These are phyloP conservation scores for Apostasia shenzhenica DNA, from an alignment of 106 monocot species.

Conservation along the genomic window DNA sequence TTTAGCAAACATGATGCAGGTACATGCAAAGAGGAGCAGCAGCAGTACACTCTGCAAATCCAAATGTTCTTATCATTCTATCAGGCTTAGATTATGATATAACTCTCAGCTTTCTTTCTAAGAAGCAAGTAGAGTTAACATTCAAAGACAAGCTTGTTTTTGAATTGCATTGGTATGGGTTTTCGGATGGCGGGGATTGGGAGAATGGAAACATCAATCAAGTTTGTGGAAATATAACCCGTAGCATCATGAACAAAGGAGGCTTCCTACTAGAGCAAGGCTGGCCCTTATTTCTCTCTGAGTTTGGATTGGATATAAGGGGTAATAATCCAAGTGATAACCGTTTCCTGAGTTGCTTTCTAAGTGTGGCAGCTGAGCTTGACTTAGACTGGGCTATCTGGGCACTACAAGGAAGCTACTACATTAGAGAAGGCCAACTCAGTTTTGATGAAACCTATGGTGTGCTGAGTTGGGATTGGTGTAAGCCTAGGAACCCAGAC, in stretches of 20 bases:
- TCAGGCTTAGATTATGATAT: conserved; percentile 72
- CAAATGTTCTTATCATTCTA: conserved; percentile 48
- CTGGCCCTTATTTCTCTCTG: conserved; percentile 59
- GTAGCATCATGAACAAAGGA: conserved; percentile 20
- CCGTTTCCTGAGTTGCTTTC: conserved; percentile 51
- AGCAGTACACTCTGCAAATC: conserved; percentile 52
- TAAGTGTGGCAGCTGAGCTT: conserved; percentile 49
- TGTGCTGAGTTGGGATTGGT: conserved; percentile 48
- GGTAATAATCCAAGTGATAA: conserved; percentile 35
- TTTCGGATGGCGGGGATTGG: conserved; percentile 72
- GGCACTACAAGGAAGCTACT: conserved; percentile 83
- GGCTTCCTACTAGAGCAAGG: conserved; percentile 55
- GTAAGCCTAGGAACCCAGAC: conserved; percentile 26
- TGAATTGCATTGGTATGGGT: conserved; percentile 80
- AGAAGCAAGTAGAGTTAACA: conserved; percentile 29
- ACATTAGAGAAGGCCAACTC: conserved; percentile 41
- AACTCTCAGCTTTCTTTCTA: conserved; percentile 41
- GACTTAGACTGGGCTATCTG: conserved; percentile 87
- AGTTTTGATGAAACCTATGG: conserved; percentile 54
- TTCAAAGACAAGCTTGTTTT: conserved; percentile 60
- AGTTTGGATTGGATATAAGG: conserved; percentile 57
- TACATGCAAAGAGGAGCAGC: conserved; percentile 80
- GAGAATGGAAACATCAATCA: conserved; percentile 40
- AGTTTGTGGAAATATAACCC: conserved; percentile 31
- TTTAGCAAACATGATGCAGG: conserved; percentile 6